Percentiles rank a stretch among this genome's conserved stretches.
These are phyloP conservation scores for Leccinum longicurvipes DNA, from an alignment of 768 basidiomycete species.

Conservation along the genomic window DNA sequence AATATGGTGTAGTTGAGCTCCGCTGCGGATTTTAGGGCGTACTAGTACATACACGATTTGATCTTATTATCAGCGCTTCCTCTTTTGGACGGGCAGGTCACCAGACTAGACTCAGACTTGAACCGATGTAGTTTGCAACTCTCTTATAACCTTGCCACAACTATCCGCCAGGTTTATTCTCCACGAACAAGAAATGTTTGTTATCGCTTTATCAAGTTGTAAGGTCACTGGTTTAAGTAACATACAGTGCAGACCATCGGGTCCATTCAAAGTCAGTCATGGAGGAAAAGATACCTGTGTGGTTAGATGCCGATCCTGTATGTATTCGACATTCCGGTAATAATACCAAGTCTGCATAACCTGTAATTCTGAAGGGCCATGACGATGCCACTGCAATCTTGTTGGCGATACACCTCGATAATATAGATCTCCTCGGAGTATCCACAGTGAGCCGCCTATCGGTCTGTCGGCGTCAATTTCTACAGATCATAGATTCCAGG, in stretches of 20 bases:
- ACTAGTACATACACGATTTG: too few species aligned
- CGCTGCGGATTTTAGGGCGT: too few species aligned
- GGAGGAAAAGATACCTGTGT: slow-evolving; percentile 33
- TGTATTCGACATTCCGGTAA: slow-evolving; percentile 12
- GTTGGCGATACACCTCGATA: slow-evolving; percentile 62
- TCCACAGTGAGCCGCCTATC: slow-evolving; percentile 58
- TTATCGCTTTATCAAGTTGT: too few species aligned
- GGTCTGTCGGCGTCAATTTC: background rate
- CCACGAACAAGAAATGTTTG: too few species aligned
- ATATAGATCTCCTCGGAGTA: slow-evolving; percentile 73
- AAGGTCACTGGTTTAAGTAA: background rate
- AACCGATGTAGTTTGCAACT: too few species aligned
- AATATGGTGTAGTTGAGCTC: too few species aligned
- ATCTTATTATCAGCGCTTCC: too few species aligned
- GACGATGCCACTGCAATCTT: slow-evolving; percentile 87
- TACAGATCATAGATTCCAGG: slow-evolving; percentile 37
- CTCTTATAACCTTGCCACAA: too few species aligned
- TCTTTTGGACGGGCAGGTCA: too few species aligned
- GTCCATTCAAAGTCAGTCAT: background rate
- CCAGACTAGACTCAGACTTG: too few species aligned
- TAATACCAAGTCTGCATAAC: background rate
- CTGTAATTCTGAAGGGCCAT: slow-evolving; percentile 56
- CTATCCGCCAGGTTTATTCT: too few species aligned
- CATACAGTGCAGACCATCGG: background rate
- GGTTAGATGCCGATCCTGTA: slow-evolving; percentile 70